Evolutionary conservation across 306 rosid genomes (phyloP).

Genomic region (Quercus wislizeni): DNA sequence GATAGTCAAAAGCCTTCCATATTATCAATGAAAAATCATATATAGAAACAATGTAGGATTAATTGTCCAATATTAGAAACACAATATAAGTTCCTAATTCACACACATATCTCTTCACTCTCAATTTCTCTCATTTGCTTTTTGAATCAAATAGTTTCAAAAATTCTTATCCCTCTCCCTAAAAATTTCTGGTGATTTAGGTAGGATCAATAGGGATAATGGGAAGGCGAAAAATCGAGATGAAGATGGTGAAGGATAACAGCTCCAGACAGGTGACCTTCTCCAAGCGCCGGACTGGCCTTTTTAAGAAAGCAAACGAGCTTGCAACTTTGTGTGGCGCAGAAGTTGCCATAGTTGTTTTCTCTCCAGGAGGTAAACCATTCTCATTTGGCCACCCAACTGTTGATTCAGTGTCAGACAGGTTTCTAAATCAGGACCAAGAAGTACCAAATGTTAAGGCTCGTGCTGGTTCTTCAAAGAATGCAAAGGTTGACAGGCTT

Average conservation of each 20-base stretch:
- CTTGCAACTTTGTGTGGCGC: slow-evolving; percentile 54
- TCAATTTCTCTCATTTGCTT: not conserved
- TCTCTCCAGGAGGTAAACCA: slow-evolving; percentile 50
- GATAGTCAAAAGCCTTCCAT: not conserved
- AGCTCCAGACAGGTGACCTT: slow-evolving; percentile 44
- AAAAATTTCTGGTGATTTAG: not conserved
- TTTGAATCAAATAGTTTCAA: not conserved
- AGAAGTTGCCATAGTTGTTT: slow-evolving; percentile 38
- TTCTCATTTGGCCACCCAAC: slow-evolving; percentile 52
- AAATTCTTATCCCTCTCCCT: not conserved
- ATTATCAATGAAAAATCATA: not conserved
- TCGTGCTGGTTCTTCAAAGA: not conserved
- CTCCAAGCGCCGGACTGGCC: slow-evolving; percentile 59
- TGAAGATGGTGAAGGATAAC: slow-evolving; percentile 36
- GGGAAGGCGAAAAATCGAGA: slow-evolving; percentile 45
- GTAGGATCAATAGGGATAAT: no score
- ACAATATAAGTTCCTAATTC: not conserved
- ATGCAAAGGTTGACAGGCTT: not conserved
- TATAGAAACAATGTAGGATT: not conserved
- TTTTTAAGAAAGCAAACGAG: slow-evolving; percentile 66
- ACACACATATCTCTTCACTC: not conserved
- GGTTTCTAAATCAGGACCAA: slow-evolving; percentile 25
- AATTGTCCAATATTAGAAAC: slow-evolving; percentile 6
- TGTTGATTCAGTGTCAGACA: slow-evolving; percentile 22
- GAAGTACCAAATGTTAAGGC: not conserved